Conservation (phyloP, 2,329 filamentous ascomycete species). For the Amauroascus verrucosus region DNA sequence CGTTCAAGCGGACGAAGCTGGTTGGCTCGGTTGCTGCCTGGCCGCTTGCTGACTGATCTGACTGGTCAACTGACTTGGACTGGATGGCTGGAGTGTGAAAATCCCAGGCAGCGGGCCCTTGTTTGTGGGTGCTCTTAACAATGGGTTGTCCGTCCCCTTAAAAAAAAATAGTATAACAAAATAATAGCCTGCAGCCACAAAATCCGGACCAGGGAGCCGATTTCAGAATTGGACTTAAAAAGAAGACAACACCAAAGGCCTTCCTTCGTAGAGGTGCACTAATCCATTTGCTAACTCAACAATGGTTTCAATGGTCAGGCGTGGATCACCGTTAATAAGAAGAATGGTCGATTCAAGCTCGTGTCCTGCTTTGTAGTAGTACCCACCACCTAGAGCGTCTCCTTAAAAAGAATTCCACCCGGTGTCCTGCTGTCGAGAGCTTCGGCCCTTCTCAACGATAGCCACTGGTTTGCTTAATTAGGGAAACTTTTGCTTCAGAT, state of each 20-base stretch:
- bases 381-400: conserved; percentile 5
- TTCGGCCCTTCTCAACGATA: neutral
- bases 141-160: neutral
- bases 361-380: neutral
- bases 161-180: neutral
- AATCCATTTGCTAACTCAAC: conserved; percentile 12
- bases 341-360: conserved; percentile 1
- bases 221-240: neutral
- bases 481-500: neutral
- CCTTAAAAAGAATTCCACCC: neutral
- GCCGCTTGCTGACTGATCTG: neutral
- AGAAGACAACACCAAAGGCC: neutral
- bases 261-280: conserved; percentile 5
- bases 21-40: no score
- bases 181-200: neutral
- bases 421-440: neutral
- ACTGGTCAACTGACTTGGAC: no score
- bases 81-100: neutral
- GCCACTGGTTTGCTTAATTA: conserved; percentile 8
- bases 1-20: no score
- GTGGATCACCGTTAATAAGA: conserved; percentile 5
- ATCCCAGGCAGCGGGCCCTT: neutral
- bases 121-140: neutral
- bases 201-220: neutral
- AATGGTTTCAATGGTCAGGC: neutral